These are phyloP conservation scores for Ceratobasidium papillatum DNA, from an alignment of 1,284 basidiomycete genomes.

Conservation along the genomic window DNA sequence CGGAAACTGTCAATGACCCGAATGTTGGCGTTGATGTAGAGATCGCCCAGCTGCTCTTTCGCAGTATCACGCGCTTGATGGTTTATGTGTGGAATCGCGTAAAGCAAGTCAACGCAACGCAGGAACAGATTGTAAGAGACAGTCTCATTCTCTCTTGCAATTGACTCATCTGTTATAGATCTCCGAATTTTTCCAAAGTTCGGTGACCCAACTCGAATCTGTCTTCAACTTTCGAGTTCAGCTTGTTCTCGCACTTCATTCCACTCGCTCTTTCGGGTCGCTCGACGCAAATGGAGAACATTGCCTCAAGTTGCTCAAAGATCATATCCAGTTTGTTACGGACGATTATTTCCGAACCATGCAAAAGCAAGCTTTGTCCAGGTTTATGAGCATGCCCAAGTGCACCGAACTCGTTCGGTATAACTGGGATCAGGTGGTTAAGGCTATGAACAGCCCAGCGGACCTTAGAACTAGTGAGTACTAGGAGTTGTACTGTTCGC, in stretches of 20 bases:
- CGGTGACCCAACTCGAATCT: conserved; percentile 62
- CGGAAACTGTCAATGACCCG: conserved; percentile 53
- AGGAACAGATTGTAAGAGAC: conserved; percentile 64
- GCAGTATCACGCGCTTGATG: conserved; percentile 70
- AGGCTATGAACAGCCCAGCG: conserved; percentile 65
- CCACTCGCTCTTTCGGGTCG: conserved; percentile 41
- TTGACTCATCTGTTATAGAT: conserved; percentile 13
- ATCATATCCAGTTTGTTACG: conserved; percentile 67
- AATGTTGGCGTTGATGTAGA: conserved; percentile 62
- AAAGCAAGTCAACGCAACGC: conserved; percentile 53
- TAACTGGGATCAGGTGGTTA: conserved; percentile 79
- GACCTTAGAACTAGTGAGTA: conserved; percentile 65
- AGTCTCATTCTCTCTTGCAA: neutral
- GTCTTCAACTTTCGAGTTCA: conserved; percentile 62
- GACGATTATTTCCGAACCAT: conserved; percentile 80
- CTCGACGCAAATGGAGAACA: conserved; percentile 49
- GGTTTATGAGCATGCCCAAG: conserved; percentile 69
- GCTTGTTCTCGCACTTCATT: conserved; percentile 53
- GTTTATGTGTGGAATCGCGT: conserved; percentile 74
- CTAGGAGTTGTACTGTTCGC: neutral
- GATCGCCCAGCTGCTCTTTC: conserved; percentile 73
- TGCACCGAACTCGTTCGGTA: conserved; percentile 74
- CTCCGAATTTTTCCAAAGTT: conserved; percentile 71
- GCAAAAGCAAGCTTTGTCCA: conserved; percentile 66
- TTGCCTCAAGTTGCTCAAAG: conserved; percentile 66